Conservation (phyloP, 768 basidiomycete species). For the Crassisporium funariophilum region DNA sequence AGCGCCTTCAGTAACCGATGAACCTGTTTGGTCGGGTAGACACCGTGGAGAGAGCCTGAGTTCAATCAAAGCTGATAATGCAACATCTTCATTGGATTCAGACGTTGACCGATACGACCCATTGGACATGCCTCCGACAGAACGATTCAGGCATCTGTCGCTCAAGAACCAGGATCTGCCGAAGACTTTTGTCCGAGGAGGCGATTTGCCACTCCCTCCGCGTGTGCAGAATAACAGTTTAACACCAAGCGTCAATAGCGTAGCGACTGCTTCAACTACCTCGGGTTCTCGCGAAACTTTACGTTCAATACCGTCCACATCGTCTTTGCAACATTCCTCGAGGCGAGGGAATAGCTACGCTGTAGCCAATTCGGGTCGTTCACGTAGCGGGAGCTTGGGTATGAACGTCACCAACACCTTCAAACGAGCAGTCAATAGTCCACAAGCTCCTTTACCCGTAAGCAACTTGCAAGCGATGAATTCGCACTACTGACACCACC, state of each 20-base stretch:
- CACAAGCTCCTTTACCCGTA: constrained; percentile 32
- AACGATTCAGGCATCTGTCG: constrained; percentile 50
- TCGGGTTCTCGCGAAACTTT: constrained; percentile 17
- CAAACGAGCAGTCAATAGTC: constrained; percentile 39
- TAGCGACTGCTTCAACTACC: constrained; percentile 35
- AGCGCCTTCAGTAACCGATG: constrained; percentile 13
- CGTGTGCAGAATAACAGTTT: constrained; percentile 46
- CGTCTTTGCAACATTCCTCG: constrained; percentile 17
- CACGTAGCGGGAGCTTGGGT: constrained; percentile 65
- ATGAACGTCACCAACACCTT: constrained; percentile 38
- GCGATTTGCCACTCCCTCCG: constrained; percentile 65
- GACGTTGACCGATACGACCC: constrained; percentile 58
- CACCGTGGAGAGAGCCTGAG: constrained; percentile 60
- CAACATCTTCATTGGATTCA: constrained; percentile 45
- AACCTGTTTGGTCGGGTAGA: constrained; percentile 40
- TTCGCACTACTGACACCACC: constrained; percentile 2
- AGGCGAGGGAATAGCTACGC: constrained; percentile 4
- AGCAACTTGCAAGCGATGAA: too few relatives aligned
- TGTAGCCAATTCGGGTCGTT: constrained; percentile 34
- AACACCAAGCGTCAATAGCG: constrained; percentile 37
- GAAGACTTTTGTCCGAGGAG: constrained; percentile 49
- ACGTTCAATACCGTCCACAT: constrained; percentile 18
- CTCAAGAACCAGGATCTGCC: constrained; percentile 47
- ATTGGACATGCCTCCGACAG: constrained; percentile 35
- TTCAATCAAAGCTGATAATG: constrained; percentile 43